These are phyloP conservation scores for Psilocybe sp. DNA, from an alignment of 768 basidiomycete species.

Conservation along the genomic window DNA sequence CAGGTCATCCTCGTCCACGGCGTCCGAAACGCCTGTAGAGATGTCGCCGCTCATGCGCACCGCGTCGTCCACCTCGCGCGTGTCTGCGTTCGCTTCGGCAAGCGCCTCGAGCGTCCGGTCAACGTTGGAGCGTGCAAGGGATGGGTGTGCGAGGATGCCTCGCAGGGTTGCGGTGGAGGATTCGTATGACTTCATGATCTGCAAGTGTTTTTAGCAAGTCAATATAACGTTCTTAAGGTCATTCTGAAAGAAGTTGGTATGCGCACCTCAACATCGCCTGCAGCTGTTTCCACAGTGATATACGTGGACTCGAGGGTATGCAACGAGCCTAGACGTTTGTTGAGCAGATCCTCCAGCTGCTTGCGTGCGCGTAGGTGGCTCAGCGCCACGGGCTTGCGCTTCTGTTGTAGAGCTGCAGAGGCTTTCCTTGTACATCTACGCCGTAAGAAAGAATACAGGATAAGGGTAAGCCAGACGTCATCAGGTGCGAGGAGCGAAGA, in stretches of 20 bases:
- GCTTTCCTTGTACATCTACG: constrained; percentile 70
- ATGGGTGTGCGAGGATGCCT: constrained; percentile 75
- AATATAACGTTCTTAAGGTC: no score
- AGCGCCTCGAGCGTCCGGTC: constrained; percentile 88
- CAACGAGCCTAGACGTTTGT: constrained; percentile 71
- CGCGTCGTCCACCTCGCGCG: constrained; percentile 78
- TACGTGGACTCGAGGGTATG: constrained; percentile 75
- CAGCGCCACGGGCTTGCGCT: constrained; percentile 72
- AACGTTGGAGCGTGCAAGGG: constrained; percentile 72
- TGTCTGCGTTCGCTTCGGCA: constrained; percentile 78
- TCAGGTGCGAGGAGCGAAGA: not conserved
- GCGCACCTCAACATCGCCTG: constrained; percentile 80
- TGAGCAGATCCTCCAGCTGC: constrained; percentile 72
- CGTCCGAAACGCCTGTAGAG: constrained; percentile 50
- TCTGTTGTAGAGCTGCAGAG: constrained; percentile 58
- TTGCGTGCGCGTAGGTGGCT: constrained; percentile 80
- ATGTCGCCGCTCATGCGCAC: constrained; percentile 67
- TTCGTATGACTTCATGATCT: constrained; percentile 88
- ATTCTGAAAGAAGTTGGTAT: not conserved
- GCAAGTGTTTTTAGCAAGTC: constrained; percentile 2
- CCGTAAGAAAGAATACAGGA: not conserved
- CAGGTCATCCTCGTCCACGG: constrained; percentile 45
- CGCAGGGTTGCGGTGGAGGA: constrained; percentile 77
- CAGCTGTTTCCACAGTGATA: constrained; percentile 83
- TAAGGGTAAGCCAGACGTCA: not conserved